Evolutionary conservation across 345 rosid species (phyloP).

Genomic region (Brassica napus): DNA sequence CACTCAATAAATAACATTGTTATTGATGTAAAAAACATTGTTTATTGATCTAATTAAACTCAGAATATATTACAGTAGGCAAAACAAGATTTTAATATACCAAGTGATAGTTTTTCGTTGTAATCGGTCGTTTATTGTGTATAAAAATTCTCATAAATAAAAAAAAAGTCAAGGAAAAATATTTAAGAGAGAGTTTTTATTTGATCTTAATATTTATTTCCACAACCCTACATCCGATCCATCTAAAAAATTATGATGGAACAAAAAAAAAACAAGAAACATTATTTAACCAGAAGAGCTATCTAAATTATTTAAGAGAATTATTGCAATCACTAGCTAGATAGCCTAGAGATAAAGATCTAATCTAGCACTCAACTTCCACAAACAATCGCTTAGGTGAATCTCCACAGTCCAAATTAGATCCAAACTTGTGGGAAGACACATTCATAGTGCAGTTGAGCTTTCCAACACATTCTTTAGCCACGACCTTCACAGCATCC

Average conservation of each 20-base stretch:
- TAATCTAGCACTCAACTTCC: conserved; percentile 37
- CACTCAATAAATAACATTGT: neutral
- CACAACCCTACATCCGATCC: conserved; percentile 7
- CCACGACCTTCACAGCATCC: conserved; percentile 31
- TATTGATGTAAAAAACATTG: neutral
- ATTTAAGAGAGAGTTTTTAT: neutral
- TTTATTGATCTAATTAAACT: neutral
- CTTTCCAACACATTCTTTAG: conserved; percentile 38
- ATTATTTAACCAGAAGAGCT: conserved; percentile 16
- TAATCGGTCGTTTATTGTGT: neutral
- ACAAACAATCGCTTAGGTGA: conserved; percentile 26
- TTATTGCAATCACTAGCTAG: conserved; percentile 27
- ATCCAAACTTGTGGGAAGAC: conserved; percentile 37
- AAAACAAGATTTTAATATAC: neutral
- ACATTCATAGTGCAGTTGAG: conserved; percentile 35
- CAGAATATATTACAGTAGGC: neutral
- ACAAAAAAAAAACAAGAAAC: neutral
- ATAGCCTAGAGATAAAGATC: conserved; percentile 19
- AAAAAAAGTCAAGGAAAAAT: neutral
- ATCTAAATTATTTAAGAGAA: conserved; percentile 22
- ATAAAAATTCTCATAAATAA: neutral
- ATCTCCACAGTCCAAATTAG: conserved; percentile 33
- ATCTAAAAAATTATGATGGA: neutral
- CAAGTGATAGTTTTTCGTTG: neutral
- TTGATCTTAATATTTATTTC: conserved; percentile 17